Base-by-base conservation (phyloP, 169 alveolate genomes). In the Plasmodium falciparum region DNA sequence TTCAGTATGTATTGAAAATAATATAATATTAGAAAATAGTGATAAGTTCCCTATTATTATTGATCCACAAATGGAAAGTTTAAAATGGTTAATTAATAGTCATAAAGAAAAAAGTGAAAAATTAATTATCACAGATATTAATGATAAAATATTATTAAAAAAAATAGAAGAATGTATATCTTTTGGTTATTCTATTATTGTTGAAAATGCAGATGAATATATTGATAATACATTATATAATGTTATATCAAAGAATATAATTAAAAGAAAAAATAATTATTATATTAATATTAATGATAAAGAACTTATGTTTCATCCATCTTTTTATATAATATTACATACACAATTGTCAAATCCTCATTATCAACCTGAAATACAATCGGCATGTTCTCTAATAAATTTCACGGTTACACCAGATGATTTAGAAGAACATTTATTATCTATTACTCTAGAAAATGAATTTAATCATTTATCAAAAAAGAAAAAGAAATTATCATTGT, bases 21-120 rank as follows among this genome's bases (percentile, higher is more conserved):
- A 98, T 43, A 97, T 98, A 5, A 98, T 97, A 76, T 90, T 97
- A 61, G 97, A 98, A 70, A 96, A 95, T 88, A 96, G 99, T 63
- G 99, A 97, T 78, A 97, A 99, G 52, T 98, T 98, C 96, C 96
- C 99, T 29, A 93, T 98, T 71, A 97, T 98, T 94, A 97, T 98
- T 75, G 99, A 98, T 73, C 99, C 99, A 7, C 98, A 98, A 94
- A 92, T 98, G 88, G 99, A 98, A 93, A 99, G 99, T 74, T 95
- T 97, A 74, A 94, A 97, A 67, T 97, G 99, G 99, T 94, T 97
- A 73, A 97, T 95, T 83, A 98, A 97, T 80, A 96, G 95, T 90
- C 99, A 98, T 90, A 94, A 95, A 83, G 95, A 90, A 63, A 96
- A 97, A 92, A 95, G 95, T 76, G 93, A 97, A 85, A 96, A 97